Evolutionary conservation across 345 rosid genomes (phyloP), one percentile per base, ranked within the genome.

Genomic region (Isatis tinctoria): DNA sequence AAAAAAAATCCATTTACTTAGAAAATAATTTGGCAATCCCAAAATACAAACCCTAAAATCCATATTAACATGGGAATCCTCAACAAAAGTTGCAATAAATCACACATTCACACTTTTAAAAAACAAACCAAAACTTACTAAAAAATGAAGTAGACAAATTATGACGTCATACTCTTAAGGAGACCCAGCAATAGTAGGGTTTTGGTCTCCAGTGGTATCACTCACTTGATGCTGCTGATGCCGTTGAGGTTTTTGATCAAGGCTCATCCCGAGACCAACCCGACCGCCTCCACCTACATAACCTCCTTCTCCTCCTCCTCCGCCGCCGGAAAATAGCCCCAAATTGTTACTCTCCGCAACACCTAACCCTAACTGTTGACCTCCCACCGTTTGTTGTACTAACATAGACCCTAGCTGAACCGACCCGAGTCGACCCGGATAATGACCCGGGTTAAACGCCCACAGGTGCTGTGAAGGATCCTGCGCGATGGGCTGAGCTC

Each of bases 341-440:
- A 86, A 60, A 16, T 77, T 80, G 16, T 82, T 72, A 54, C 78
- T 85, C 9, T 73, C 63, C 3, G 66, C 57, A 37, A 81, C 65
- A 69, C 82, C 77, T 72, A 86, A 60, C 22, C 88, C 93, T 30
- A 84, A 73, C 17, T 87, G 90, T 59, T 84, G 90, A 30, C 78
- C 70, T 47, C 83, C 88, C 45, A 22, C 28, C 53, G 78, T 81
- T 69, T 80, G 93, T 65, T 84, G 93, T n/a, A 80, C 61, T 69
- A 86, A 59, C 90, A 88, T 82, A 11, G 87, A 84, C 58, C 90
- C 81, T 0, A 87, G 54, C 72, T 82, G 89, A 20, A 85, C 82
- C 26, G 86, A 84, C 53, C 76, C 81, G 9, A 80, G 43, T 67
- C 84, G 78, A 16, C 78, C 82, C 3, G 79, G 41, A 39, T 80